Base-by-base conservation (phyloP, 495 filamentous ascomycete genomes). In the Xylaria intraflava region DNA sequence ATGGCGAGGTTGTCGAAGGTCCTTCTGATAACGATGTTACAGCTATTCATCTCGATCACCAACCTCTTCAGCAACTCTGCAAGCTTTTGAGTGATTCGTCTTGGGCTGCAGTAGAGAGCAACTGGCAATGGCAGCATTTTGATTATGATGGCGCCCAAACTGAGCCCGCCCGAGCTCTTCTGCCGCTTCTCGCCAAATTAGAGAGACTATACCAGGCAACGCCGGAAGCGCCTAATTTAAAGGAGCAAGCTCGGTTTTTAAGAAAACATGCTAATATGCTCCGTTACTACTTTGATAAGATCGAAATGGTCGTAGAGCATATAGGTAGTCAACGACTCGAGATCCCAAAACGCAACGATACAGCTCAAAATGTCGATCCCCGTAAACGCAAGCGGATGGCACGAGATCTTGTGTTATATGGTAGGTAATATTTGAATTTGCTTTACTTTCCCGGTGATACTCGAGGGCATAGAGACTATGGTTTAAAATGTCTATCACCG, bases 231-330 rank as follows among this genome's bases (percentile, higher is more conserved):
- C 58, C 58, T 20, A 40, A 33, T 24, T 26, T 64, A 16, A 24
- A n/a, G 12, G 55, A 59, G 26, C 64, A 66, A 38, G 61, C 56
- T 41, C n/a, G 10, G 12, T 66, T 66, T 39, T 29, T 66, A 20
- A 29, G 46, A 9, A 33, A 58, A 12, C 26, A 64, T 49, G 27
- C 30, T 29, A 50, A 51, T 47, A 43, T 66, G 31, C 36, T 66
- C 7, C 20, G 54, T 7, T 56, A 58, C 35, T 66, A 66, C 43
- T 60, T 66, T 42, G 53, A 54, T 2, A 61, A 61, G 49, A 59
- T 64, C 10, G 46, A 43, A 31, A 27, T 36, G 39, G 20, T 54
- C 22, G n/a, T 66, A 6, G n/a, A 38, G 23, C 30, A 58, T 26
- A 59, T 65, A 36, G 53, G 60, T n/a, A 29, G 27, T 35, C 22